phyloP scores from a whole-genome alignment of 140 eudicot species.

The Flaveria floridana region DNA sequence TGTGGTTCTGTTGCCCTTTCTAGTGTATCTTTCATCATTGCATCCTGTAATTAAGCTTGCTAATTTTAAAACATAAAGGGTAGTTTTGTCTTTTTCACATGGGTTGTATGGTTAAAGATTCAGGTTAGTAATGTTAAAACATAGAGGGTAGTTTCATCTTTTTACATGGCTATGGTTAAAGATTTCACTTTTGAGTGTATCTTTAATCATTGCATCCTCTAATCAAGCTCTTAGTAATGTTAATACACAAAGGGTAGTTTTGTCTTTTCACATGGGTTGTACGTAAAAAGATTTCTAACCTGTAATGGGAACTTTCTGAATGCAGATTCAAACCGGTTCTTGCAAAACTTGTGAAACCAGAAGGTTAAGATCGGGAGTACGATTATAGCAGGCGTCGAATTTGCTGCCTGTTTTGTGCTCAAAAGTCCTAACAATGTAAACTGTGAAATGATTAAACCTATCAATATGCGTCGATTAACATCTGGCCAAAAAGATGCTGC shows the following conservation, averaged over 20 bases:
- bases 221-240: no score
- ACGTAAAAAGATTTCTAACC: conserved; percentile 41
- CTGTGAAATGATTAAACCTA: conserved; percentile 70
- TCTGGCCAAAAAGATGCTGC: conserved; percentile 92
- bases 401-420: conserved; percentile 60
- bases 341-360: conserved; percentile 72
- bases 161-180: background rate
- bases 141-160: conserved; percentile 4
- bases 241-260: no score
- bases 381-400: conserved; percentile 56
- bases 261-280: background rate
- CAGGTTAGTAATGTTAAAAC: conserved; percentile 15
- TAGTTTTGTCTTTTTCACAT: conserved; percentile 11
- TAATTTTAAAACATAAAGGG: conserved; percentile 18
- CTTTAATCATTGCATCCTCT: background rate
- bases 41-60: conserved; percentile 38
- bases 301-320: conserved; percentile 71
- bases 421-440: conserved; percentile 65
- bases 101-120: background rate
- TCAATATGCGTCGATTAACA: conserved; percentile 67
- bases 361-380: conserved; percentile 75
- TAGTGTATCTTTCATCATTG: conserved; percentile 44
- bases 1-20: conserved; percentile 46
- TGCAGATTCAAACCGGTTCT: conserved; percentile 77
- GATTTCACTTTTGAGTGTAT: no score